Evolutionary conservation across 169 alveolate genomes (phyloP), one percentile per base, ranked within the genome.

Genomic region (Plasmodium falciparum): DNA sequence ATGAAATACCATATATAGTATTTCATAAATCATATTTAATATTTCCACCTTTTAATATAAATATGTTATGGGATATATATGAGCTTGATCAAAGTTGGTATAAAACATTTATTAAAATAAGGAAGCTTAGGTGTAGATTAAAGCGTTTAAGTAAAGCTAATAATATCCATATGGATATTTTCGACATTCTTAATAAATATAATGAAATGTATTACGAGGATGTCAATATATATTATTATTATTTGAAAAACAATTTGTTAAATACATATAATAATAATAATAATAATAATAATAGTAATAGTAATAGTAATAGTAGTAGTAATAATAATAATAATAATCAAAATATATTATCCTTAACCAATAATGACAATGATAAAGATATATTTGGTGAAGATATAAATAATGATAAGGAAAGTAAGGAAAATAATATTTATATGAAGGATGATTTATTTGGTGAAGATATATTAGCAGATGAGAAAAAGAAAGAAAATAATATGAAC

Each of bases 31-130:
- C 93, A 2, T 96, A 93, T 58, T 76, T 95, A 3, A 66, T 95
- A 22, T 92, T 92, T 62, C 97, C 97, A 2, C 97, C 97, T 12
- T 90, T 95, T 20, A 93, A 93, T 52, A 95, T 92, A 56, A 93
- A 86, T 17, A 94, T 95, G 66, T 74, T 95, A 2, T 95, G 97
- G 97, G 89, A 95, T 65, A 76, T 92, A 22, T 94, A 88, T 88
- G 96, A 95, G 73, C 80, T 95, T 2, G 97, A 95, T 66, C 62
- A 47, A 43, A 59, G 67, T 29, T 70, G 93, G 89, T 72, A 50
- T 17, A 83, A 73, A 66, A 65, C 58, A 0, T 83, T 39, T 49
- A 13, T 29, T 22, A 83, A 83, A 39, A 56, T 83, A 39, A 69
- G 39, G 20, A 83, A 69, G 15, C 17, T 83, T 43, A 83, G 63